Evolutionary conservation across 345 rosid species (phyloP), one percentile per base, ranked within the genome.

Genomic region (Rhizophora apiculata): DNA sequence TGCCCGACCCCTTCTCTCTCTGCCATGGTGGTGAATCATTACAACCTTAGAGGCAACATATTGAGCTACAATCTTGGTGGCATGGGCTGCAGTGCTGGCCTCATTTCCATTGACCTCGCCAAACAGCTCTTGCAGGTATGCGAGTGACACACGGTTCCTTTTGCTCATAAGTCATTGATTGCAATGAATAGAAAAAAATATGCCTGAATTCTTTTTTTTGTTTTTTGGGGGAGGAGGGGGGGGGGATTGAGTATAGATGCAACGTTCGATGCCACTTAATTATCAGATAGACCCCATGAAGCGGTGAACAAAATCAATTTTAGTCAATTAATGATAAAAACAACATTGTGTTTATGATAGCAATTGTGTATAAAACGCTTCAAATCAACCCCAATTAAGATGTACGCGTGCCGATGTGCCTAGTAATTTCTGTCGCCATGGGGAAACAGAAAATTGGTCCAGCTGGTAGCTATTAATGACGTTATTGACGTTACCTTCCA

Each of bases 11-110:
- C 92, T 51, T 88, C 92, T 18, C 64, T 88, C 8, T 88, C 92
- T 9, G 88, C 92, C 65, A 84, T 88, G 89, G 61, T 88, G 22
- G 84, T 88, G 6, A 88, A 88, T 64, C 85, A 82, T 52, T 88
- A 85, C 80, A 88, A 82, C 78, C 88, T 88, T n/a, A 79, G 92
- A 64, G 92, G 92, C 11, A 88, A 88, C 71, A 78, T 88, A 11
- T 22, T 74, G 76, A 88, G 92, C 64, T 88, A 81, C 59, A 87
- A 85, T 75, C 86, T 87, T 18, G 89, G 89, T 9, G 92, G 92
- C 6, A 87, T 87, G 92, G 92, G 92, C 4, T 87, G 92, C 78
- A 87, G 92, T 66, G 89, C 92, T 13, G 92, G 92, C 0, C 86
- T 87, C 27, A 84, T 87, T 60, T 85, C 92, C 9, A 85, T 87